Base-by-base conservation (phyloP, 345 rosid species). In the Turritis glabra region DNA sequence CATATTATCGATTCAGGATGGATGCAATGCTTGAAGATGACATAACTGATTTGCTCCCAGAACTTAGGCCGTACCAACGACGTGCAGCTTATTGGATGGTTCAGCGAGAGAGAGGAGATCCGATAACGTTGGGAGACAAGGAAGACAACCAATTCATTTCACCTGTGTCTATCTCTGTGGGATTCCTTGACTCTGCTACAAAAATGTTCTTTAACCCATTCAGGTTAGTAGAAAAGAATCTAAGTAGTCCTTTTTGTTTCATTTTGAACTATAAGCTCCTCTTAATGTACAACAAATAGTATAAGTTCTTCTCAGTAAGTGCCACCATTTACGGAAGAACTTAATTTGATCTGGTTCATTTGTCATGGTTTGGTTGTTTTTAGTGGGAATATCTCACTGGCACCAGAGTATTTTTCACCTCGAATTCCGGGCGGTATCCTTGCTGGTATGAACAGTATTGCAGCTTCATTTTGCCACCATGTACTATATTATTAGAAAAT, bases 41-140 rank as follows among this genome's bases (percentile, higher is more conserved):
- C 64, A 61, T 88, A 52, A 82, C 84, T 69, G 88, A 87, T 84
- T 76, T 94, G 86, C 89, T 87, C 43, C 96, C 96, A 67, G 83
- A 81, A 44, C 80, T 94, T 67, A 87, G 96, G 82, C 96, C 97
- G 41, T 94, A 94, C 82, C 98, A 91, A 75, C 89, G 89, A 8
- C 96, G 98, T 63, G 98, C 98, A 37, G 97, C 88, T 58, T 80
- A 84, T 72, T 94, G 98, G 98, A 94, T 94, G 98, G 88, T 91
- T 63, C 86, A 87, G 64, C 80, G 84, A 79, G 98, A 94, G 87
- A 90, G 84, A 82, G 88, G 92, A 66, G 81, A 75, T 76, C 82
- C 78, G 46, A 75, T 77, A 69, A 79, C 46, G 58, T 76, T 52
- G 65, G 79, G 41, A 55, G 77, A 69, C 43, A 77, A 48, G 68